Evolutionary conservation across 139 green algal genomes (phyloP).

Genomic region (Trebouxia sp.): DNA sequence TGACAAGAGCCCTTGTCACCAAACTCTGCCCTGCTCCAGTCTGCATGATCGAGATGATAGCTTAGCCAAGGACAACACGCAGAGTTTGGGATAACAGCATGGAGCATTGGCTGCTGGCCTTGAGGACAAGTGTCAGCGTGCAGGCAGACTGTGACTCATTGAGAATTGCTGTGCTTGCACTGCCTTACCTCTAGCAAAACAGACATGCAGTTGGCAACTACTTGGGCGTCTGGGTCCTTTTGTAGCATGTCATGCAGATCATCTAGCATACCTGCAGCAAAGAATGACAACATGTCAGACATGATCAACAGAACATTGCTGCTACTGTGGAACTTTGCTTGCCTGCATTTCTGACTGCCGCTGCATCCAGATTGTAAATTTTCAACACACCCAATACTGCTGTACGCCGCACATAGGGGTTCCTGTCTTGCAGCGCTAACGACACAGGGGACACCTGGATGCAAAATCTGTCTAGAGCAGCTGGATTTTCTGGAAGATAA

Average conservation of each 20-base stretch:
- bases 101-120: too few relatives aligned
- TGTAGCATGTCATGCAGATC: constrained; percentile 67
- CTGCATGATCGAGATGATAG: too few relatives aligned
- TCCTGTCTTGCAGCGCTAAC: constrained; percentile 69
- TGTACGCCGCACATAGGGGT: constrained; percentile 88
- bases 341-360: constrained; percentile 53
- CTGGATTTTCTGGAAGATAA: too few relatives aligned
- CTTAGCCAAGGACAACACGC: too few relatives aligned
- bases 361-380: constrained; percentile 73
- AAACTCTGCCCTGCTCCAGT: constrained; percentile 33
- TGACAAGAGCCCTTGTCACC: constrained; percentile 63
- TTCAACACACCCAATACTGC: constrained; percentile 94
- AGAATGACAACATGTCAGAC: neutral
- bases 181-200: constrained; percentile 68
- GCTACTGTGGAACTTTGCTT: neutral
- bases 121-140: too few relatives aligned
- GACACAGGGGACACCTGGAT: constrained; percentile 62
- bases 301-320: neutral
- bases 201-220: constrained; percentile 89
- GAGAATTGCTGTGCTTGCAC: too few relatives aligned
- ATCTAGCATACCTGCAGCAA: constrained; percentile 64
- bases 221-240: constrained; percentile 77
- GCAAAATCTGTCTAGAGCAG: neutral
- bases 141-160: too few relatives aligned
- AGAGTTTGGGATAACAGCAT: too few relatives aligned